Evolutionary conservation across 2,329 filamentous ascomycete species (phyloP), one percentile per base, ranked within the genome.

Genomic region (Colletotrichum gigasporum): DNA sequence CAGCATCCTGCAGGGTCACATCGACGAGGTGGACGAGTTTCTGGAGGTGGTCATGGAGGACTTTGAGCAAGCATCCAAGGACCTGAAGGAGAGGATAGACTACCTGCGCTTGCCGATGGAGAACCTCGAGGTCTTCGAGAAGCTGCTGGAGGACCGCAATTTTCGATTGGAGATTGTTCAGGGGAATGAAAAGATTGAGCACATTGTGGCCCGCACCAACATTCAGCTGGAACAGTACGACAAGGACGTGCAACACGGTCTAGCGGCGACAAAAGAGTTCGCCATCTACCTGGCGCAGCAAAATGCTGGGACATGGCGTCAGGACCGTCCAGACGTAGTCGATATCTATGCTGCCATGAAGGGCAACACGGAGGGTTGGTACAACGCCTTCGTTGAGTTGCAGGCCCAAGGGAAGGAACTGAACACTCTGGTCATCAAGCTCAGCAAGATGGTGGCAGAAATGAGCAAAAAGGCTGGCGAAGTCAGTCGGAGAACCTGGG

Each of bases 11-110:
- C 93, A 97, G 73, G 89, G 88, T 12, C 95, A 98, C 76, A 96
- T 98, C 65, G 92, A 97, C 73, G 95, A 98, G 76, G 88, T 98
- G 28, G 96, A 98, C 76, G 90, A 91, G 71, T 97, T 97, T 72
- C 82, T 98, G 32, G 93, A 97, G 75, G 88, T 91, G 16, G 91
- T 93, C 1, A 87, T 93, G 42, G 94, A 97, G 71, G 95, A 97
- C 74, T 89, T 97, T 53, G 86, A 91, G 45, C 82, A 94, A 54
- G 93, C 94, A 4, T 86, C 90, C 44, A 83, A 88, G 65, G 96
- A 98, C 74, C 89, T 98, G 67, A 86, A 87, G 58, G 91, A 93
- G 67, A 89, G 95, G 22, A 89, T 96, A 66, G 89, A 91, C 63
- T 91, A 91, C 74, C 82, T 98, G 55, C 91, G 91, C 73, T 80